Conservation (phyloP, 768 basidiomycete genomes). For the Mycena vitilis region DNA sequence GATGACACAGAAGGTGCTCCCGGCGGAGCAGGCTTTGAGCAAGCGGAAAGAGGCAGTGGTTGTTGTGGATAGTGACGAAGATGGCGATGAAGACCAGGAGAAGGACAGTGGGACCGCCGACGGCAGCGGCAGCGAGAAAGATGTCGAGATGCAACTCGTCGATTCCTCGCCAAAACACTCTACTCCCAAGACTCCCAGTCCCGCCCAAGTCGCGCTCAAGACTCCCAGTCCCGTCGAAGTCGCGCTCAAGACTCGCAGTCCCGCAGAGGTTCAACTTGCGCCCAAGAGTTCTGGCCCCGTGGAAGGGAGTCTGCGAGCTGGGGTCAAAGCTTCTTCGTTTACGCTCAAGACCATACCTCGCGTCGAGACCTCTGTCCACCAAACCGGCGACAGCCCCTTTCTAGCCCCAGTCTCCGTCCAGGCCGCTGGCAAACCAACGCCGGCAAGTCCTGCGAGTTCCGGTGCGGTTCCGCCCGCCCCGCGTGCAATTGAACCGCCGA, state of each 20-base stretch:
- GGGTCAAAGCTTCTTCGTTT: background rate
- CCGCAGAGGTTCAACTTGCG: background rate
- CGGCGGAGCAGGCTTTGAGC: constrained; percentile 23
- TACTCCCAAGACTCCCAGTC: background rate
- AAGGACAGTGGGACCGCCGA: too few relatives aligned
- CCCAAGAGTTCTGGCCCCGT: background rate
- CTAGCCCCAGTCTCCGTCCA: constrained; percentile 5
- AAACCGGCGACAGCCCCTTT: constrained; percentile 24
- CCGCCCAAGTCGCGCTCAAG: background rate
- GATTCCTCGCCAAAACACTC: background rate
- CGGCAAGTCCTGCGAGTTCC: background rate
- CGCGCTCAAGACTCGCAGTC: background rate
- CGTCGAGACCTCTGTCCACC: background rate
- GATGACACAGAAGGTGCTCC: constrained; percentile 39
- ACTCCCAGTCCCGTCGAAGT: background rate
- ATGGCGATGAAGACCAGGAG: constrained; percentile 8
- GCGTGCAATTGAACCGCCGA: background rate
- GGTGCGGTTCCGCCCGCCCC: background rate
- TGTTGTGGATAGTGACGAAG: constrained; percentile 10
- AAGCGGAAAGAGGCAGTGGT: background rate
- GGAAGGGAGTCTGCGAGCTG: background rate
- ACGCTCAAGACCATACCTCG: background rate
- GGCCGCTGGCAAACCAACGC: background rate
- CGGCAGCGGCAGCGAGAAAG: constrained; percentile 47
- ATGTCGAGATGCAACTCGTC: constrained; percentile 1